Evolutionary conservation across 129 eudicot species (phyloP).

Genomic region (Calendula officinalis): DNA sequence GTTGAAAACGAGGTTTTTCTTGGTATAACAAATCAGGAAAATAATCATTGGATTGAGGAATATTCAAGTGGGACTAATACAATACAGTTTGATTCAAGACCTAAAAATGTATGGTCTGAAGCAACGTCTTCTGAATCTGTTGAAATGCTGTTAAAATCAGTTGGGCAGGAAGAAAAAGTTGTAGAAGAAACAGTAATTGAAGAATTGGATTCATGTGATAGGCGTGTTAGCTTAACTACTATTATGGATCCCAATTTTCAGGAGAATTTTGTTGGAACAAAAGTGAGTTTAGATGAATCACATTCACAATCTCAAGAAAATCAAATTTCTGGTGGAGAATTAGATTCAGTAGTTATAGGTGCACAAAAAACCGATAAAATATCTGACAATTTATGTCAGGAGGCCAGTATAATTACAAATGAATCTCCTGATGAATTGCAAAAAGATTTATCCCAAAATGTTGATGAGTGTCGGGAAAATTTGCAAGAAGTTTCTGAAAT

Average conservation of each 20-base stretch:
- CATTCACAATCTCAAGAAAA: constrained; percentile 25
- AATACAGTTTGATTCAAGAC: constrained; percentile 66
- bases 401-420: constrained; percentile 20
- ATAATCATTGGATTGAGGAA: constrained; percentile 93
- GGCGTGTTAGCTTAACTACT: constrained; percentile 32
- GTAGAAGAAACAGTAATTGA: constrained; percentile 42
- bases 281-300: constrained; percentile 21
- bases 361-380: constrained; percentile 26
- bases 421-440: constrained; percentile 34
- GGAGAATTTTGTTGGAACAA: constrained; percentile 10
- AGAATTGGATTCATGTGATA: constrained; percentile 41
- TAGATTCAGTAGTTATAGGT: constrained; percentile 34
- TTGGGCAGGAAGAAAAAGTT: constrained; percentile 84
- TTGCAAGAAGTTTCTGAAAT: constrained; percentile 30
- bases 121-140: constrained; percentile 98
- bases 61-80: constrained; percentile 70
- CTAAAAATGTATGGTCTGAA: constrained; percentile 96
- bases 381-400: constrained; percentile 31
- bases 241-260: constrained; percentile 38
- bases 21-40: constrained; percentile 88
- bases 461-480: constrained; percentile 24
- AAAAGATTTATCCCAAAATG: constrained; percentile 30
- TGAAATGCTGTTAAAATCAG: constrained; percentile 92
- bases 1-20: constrained; percentile 92
- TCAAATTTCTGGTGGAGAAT: constrained; percentile 20